Evolutionary conservation across 2,329 filamentous ascomycete species (phyloP), one percentile per base, ranked within the genome.

Genomic region (Knufia petricola): DNA sequence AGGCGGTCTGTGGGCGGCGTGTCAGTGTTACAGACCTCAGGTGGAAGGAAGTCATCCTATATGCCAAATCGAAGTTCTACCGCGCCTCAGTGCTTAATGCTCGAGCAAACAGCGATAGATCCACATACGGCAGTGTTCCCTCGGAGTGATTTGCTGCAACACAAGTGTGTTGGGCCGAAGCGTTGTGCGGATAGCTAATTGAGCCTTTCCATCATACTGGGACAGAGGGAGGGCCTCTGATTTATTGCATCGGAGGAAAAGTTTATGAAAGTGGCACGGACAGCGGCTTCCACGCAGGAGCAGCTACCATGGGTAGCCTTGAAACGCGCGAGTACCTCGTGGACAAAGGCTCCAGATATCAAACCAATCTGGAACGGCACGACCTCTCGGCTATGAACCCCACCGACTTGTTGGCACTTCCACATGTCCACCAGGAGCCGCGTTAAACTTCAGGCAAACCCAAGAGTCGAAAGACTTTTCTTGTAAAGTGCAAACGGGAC

Each of bases 241-340:
- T 46, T 44, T 44, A 44, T 31, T 20, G 41, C 41, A 44, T 32
- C 28, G 13, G 9, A 19, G 21, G 32, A 19, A 30, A 42, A 42
- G 39, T 44, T 20, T 15, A 32, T 26, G 8, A 28, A 37, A 30
- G 43, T 46, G 43, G 30, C 43, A 46, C 43, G 43, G 30, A 26
- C 32, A 36, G 21, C 43, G 30, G 36, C 42, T 32, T 45, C 31
- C 37, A 21, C 15, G 43, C 41, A 45, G n/a, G 4, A 32, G n/a
- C 24, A 32, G 41, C 24, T 45, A 24, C 21, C 41, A 45, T 45
- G 41, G 41, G 41, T 45, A 45, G 41, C 43, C 43, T 46, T 46
- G 43, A 37, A 46, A 46, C 17, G 3, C 10, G 31, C 43, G 13
- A 20, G 21, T 46, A 37, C 32, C 43, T 46, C 43, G 31, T 46